A percentile compares a stretch with the other conserved stretches of the same genome.
These are phyloP conservation scores for Phytopythium oedochilum DNA, from an alignment of 352 stramenopile species.

Conservation along the genomic window DNA sequence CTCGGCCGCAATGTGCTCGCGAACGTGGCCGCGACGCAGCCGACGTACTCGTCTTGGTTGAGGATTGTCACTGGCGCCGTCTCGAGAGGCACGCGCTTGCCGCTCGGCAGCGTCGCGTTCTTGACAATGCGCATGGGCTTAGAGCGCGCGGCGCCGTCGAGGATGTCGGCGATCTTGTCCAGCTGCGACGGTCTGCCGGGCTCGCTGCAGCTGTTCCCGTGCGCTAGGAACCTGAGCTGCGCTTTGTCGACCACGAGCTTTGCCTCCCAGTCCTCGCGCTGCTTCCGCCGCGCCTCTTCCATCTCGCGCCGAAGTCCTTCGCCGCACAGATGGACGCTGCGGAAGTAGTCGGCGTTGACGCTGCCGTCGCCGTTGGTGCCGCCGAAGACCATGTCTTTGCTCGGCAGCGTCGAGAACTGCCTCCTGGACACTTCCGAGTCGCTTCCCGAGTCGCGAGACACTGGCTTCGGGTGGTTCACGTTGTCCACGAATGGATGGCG, in stretches of 20 bases:
- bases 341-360: conserved; percentile 73
- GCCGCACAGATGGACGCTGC: conserved; percentile 82
- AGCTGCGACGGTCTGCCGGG: conserved; percentile 52
- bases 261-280: conserved; percentile 64
- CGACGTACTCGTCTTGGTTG: conserved; percentile 56
- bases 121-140: conserved; percentile 77
- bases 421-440: neutral
- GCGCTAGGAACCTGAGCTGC: conserved; percentile 84
- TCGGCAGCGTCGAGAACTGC: conserved; percentile 78
- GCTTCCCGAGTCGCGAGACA: conserved; percentile 35
- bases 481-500: conserved; percentile 83
- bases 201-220: conserved; percentile 78
- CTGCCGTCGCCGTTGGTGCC: conserved; percentile 70
- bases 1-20: conserved; percentile 34
- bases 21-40: conserved; percentile 45
- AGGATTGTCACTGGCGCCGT: conserved; percentile 65
- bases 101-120: conserved; percentile 70
- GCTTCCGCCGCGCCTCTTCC: conserved; percentile 56
- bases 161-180: conserved; percentile 76
- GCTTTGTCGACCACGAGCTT: conserved; percentile 87
- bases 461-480: conserved; percentile 54
- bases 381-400: conserved; percentile 87
- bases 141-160: conserved; percentile 38
- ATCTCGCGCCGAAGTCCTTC: conserved; percentile 73
- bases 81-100: conserved; percentile 60